Conservation (phyloP, 2,329 filamentous ascomycete genomes). For the Fusarium paranaense region DNA sequence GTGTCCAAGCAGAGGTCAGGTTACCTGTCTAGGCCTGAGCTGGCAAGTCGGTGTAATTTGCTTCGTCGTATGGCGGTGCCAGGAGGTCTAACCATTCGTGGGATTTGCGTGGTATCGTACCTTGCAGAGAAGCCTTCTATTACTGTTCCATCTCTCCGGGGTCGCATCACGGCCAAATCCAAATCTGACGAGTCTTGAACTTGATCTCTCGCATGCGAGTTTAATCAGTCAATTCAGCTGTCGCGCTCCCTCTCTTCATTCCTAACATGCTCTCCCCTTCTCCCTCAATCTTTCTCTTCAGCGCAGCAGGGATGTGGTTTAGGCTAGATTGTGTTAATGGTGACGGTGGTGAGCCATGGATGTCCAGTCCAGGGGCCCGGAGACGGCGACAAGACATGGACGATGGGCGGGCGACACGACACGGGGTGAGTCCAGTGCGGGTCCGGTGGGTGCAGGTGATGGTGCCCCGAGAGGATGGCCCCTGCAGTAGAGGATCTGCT, state of each 20-base stretch:
- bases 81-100: neutral
- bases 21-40: neutral
- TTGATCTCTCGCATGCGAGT: neutral
- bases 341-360: conserved; percentile 36
- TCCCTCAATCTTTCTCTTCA: neutral
- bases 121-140: conserved; percentile 39
- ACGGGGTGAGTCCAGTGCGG: conserved; percentile 30
- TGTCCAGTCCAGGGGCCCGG: conserved; percentile 31
- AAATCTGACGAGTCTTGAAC: conserved; percentile 5
- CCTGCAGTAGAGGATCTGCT: conserved; percentile 38
- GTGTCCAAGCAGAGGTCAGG: neutral
- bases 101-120: conserved; percentile 16
- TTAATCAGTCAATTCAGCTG: neutral
- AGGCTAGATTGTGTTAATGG: conserved; percentile 33
- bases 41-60: conserved; percentile 11
- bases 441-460: conserved; percentile 18
- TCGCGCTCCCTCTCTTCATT: neutral
- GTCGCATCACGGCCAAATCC: neutral
- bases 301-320: conserved; percentile 12
- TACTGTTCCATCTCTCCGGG: conserved; percentile 32
- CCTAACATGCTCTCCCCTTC: neutral
- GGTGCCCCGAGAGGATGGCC: conserved; percentile 12
- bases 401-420: neutral
- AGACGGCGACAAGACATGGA: conserved; percentile 1
- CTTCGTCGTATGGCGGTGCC: neutral